Base-by-base conservation (phyloP, 495 filamentous ascomycete genomes). In the Sordaria brevicollis region DNA sequence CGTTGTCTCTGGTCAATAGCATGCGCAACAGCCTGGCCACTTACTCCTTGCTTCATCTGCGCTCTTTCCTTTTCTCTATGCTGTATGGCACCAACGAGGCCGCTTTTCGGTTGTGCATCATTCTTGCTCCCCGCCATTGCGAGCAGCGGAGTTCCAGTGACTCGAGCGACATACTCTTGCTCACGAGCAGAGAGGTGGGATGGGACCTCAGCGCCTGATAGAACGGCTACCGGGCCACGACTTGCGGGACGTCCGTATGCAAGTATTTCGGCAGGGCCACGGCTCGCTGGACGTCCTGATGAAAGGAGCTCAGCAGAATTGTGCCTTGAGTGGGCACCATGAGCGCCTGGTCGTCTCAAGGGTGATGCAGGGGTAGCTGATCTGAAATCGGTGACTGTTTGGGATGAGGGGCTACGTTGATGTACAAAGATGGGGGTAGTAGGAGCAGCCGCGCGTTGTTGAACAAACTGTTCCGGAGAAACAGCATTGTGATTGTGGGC, bases 141-240 rank as follows among this genome's bases (percentile, higher is more conserved):
- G 73, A 96, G 89, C 71, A 98, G 84, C 3, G 94, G 90, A 1
- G 89, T 90, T 0, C 92, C 92, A 7, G 94, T 97, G 71, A 92
- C 84, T 36, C 93, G 87, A n/a, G 94, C 92, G 35, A 98, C 89
- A 75, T 96, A 91, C 77, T 97, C 93, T 75, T 97, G 94, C 78
- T 98, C 94, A 8, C 92, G 90, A n/a, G 94, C 94, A 17, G 93
- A 94, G 21, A 97, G 86, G 68, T 90, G 87, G 3, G 83, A 84
- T n/a, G 87, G 86, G 35, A 87, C 72, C 68, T 92, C 89, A 76
- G 85, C 74, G 74, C 72, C 69, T 0, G 77, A 79, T 1, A 76
- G 57, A 10, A 67, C 65, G 25, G 73, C 83, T 67, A 70, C 70
- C 38, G 76, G 74, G n/a, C 69, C 80, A 74, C 78, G 81, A 62